These are phyloP conservation scores for Excoecaria cochinchinensis DNA, from an alignment of 345 rosid species.

Conservation along the genomic window DNA sequence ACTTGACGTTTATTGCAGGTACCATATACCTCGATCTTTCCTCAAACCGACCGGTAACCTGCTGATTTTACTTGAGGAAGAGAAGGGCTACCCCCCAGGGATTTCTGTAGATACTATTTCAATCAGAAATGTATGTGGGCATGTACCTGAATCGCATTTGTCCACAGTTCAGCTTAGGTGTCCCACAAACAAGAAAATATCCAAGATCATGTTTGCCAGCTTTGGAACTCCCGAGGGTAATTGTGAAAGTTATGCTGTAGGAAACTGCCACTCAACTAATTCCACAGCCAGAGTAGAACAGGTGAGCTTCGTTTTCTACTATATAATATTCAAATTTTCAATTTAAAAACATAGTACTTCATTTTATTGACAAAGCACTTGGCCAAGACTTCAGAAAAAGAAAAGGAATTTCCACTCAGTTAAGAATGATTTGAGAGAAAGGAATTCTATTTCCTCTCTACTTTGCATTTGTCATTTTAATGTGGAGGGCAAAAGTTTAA, in stretches of 20 bases:
- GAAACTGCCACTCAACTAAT: conserved; percentile 49
- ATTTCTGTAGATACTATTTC: conserved; percentile 43
- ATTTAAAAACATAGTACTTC: neutral
- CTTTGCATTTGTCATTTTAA: neutral
- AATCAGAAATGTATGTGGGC: conserved; percentile 30
- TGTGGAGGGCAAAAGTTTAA: neutral
- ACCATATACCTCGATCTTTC: conserved; percentile 51
- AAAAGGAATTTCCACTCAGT: neutral
- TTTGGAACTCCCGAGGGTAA: conserved; percentile 50
- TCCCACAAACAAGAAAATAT: conserved; percentile 36
- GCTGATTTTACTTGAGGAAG: conserved; percentile 58
- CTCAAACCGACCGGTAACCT: conserved; percentile 41
- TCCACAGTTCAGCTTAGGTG: conserved; percentile 41
- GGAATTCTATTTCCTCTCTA: neutral
- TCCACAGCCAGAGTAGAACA: conserved; percentile 41
- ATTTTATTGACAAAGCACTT: neutral
- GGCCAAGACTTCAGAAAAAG: neutral
- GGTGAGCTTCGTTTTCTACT: conserved; percentile 29
- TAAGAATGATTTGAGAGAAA: neutral
- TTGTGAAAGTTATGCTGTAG: conserved; percentile 42
- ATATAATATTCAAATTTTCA: neutral
- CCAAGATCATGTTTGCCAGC: conserved; percentile 49
- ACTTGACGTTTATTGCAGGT: conserved; percentile 32
- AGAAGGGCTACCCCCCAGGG: conserved; percentile 43
- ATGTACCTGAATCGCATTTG: conserved; percentile 27